A percentile compares a stretch with the other conserved stretches of the same genome.
Conservation (phyloP, 129 eudicot genomes). For the Heracleum sosnowskyi region DNA sequence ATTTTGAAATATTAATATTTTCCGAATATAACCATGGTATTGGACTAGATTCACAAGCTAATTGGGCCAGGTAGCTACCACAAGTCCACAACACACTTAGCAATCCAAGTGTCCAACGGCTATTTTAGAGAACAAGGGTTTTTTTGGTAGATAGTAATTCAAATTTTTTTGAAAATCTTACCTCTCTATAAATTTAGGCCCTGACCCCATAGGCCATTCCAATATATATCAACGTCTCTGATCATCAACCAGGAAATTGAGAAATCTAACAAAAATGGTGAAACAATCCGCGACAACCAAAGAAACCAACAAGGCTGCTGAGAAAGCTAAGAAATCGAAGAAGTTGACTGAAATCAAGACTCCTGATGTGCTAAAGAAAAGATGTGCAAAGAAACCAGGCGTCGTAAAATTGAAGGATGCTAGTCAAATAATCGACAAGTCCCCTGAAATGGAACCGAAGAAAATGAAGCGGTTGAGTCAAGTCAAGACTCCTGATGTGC, state of each 20-base stretch:
- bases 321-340: constrained; percentile 31
- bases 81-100: background rate
- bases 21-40: too few relatives aligned
- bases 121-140: background rate
- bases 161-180: background rate
- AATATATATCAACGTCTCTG: background rate
- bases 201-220: background rate
- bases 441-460: background rate
- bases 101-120: background rate
- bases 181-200: background rate
- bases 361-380: constrained; percentile 32
- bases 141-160: background rate
- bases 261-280: background rate
- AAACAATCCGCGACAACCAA: background rate
- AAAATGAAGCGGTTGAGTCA: background rate
- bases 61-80: background rate
- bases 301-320: constrained; percentile 11
- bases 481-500: constrained; percentile 1
- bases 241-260: background rate
- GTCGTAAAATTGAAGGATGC: background rate
- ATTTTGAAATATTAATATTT: too few relatives aligned
- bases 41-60: background rate
- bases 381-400: background rate
- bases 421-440: background rate
- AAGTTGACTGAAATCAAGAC: constrained; percentile 36